These are phyloP conservation scores for Tolypocladium pustulatum DNA, from an alignment of 2,329 filamentous ascomycete species.

Conservation along the genomic window DNA sequence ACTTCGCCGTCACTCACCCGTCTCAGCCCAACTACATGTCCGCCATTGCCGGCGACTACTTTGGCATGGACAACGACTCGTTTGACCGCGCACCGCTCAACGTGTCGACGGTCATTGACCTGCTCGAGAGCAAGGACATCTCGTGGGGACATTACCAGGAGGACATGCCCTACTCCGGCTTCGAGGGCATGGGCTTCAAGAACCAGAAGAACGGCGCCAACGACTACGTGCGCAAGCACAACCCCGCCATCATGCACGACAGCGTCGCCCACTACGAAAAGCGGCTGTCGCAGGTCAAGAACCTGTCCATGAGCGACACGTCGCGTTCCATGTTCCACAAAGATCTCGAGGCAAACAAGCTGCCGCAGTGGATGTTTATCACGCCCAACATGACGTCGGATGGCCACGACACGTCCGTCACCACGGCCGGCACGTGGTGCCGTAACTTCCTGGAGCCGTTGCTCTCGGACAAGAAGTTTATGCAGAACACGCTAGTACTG, in stretches of 20 bases:
- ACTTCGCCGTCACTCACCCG: conserved; percentile 58
- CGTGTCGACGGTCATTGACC: conserved; percentile 56
- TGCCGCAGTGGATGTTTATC: conserved; percentile 65
- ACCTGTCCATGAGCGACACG: conserved; percentile 36
- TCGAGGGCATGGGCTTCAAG: conserved; percentile 50
- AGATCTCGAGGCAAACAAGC: conserved; percentile 50
- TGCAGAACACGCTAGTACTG: conserved; percentile 64
- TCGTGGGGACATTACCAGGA: conserved; percentile 68
- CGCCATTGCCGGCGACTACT: conserved; percentile 58
- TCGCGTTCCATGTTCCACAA: conserved; percentile 49
- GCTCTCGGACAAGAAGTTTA: conserved; percentile 58
- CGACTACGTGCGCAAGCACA: conserved; percentile 78
- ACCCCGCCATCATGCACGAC: conserved; percentile 56
- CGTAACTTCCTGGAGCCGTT: conserved; percentile 60
- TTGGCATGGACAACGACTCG: conserved; percentile 60
- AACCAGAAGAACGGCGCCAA: conserved; percentile 58
- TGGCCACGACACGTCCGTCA: conserved; percentile 65
- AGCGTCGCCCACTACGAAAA: conserved; percentile 47
- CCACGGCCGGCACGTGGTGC: conserved; percentile 57
- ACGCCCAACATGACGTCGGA: conserved; percentile 69
- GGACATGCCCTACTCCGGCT: conserved; percentile 66
- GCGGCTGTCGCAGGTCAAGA: conserved; percentile 62
- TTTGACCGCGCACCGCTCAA: conserved; percentile 49
- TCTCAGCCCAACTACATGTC: conserved; percentile 70
- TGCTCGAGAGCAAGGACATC: conserved; percentile 54